Evolutionary conservation across 1,139 yeast genomes (phyloP).

Genomic region (Scheffersomyces quercinus): DNA sequence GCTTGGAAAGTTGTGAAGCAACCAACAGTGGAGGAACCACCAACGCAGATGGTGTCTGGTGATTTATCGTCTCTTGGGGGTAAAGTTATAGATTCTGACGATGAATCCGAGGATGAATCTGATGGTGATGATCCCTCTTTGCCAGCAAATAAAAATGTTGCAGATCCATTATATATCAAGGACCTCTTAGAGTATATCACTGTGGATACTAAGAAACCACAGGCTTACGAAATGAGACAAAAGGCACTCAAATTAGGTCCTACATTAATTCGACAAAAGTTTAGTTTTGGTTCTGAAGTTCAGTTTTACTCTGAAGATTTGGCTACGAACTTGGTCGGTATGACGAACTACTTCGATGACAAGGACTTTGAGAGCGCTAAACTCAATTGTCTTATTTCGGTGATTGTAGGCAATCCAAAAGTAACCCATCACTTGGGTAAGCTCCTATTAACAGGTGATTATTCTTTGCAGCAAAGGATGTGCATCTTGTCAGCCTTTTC

Average conservation of each 20-base stretch:
- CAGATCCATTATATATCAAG: constrained; percentile 60
- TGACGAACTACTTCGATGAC: constrained; percentile 51
- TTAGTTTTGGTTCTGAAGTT: constrained; percentile 55
- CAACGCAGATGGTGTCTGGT: constrained; percentile 1
- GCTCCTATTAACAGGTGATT: constrained; percentile 58
- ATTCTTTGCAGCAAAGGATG: constrained; percentile 63
- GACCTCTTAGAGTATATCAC: constrained; percentile 58
- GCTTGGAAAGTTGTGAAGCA: constrained; percentile 18
- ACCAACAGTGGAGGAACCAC: constrained; percentile 9
- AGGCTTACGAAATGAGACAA: constrained; percentile 52
- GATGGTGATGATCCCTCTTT: constrained; percentile 55
- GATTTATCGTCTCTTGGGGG: background rate
- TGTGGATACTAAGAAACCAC: constrained; percentile 41
- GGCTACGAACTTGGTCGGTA: constrained; percentile 44
- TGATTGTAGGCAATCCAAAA: constrained; percentile 50
- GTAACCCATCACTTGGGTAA: constrained; percentile 38
- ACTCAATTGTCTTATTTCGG: constrained; percentile 52
- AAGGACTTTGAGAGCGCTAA: constrained; percentile 50
- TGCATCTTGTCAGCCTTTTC: constrained; percentile 55
- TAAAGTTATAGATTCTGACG: constrained; percentile 15
- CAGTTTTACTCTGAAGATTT: constrained; percentile 48
- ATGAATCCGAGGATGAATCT: constrained; percentile 38
- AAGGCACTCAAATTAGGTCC: constrained; percentile 57
- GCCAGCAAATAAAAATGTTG: constrained; percentile 34
- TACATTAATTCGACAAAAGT: constrained; percentile 54